phyloP scores from a whole-genome alignment of 352 stramenopile genomes.

The Aphanomyces cochlioides region DNA sequence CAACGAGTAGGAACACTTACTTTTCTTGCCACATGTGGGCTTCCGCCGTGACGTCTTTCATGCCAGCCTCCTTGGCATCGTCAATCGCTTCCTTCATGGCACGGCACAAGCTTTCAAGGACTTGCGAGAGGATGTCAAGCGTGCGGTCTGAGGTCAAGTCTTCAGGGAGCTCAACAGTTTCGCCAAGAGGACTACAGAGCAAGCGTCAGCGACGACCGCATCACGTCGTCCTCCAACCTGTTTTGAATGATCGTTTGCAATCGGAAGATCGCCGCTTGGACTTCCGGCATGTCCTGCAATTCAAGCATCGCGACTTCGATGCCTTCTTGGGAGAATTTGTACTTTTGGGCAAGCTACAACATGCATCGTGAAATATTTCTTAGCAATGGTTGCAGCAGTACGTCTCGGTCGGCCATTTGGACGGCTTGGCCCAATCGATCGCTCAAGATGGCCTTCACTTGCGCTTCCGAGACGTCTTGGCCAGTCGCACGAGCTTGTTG shows the following conservation, averaged over 20 bases:
- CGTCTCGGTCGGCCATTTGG: conserved; percentile 26
- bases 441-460: conserved; percentile 20
- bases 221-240: conserved; percentile 13
- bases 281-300: conserved; percentile 17
- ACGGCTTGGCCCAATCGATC: conserved; percentile 28
- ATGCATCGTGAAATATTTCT: background rate
- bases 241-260: conserved; percentile 26
- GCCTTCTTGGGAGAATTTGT: conserved; percentile 24
- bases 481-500: conserved; percentile 15
- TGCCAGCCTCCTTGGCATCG: background rate
- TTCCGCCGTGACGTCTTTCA: background rate
- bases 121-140: too few species aligned
- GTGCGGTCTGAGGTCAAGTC: too few species aligned
- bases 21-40: background rate
- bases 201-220: too few species aligned
- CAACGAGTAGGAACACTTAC: background rate
- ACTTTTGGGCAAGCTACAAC: conserved; percentile 28
- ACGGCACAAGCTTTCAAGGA: too few species aligned
- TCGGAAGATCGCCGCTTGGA: conserved; percentile 22
- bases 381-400: background rate
- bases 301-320: conserved; percentile 23
- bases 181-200: too few species aligned
- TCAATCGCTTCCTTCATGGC: background rate
- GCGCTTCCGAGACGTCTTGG: conserved; percentile 28
- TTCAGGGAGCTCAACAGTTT: too few species aligned